Percentiles rank a stretch among this genome's conserved stretches.
These are phyloP conservation scores for Panicum virgatum DNA, from an alignment of 202 grass and related monocot genomes.

Conservation along the genomic window DNA sequence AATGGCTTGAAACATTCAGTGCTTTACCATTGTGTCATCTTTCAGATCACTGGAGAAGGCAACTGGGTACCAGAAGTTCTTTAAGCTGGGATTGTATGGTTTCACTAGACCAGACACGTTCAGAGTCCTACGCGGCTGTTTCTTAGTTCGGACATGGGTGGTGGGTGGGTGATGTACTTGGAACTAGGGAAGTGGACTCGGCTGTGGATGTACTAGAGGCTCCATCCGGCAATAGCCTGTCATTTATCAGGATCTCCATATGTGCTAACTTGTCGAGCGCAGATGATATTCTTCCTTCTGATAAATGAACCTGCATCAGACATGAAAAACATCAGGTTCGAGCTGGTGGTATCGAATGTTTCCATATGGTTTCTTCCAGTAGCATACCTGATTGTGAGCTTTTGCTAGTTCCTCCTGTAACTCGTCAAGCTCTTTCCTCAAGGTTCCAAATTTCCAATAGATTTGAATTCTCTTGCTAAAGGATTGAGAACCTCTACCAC, in stretches of 20 bases:
- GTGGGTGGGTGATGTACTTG: slow-evolving; percentile 69
- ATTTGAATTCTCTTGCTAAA: slow-evolving; percentile 89
- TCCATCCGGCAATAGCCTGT: slow-evolving; percentile 57
- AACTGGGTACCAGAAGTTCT: too few relatives aligned
- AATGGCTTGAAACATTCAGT: too few relatives aligned
- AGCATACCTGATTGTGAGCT: slow-evolving; percentile 77
- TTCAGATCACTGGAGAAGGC: too few relatives aligned
- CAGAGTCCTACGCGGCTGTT: slow-evolving; percentile 41
- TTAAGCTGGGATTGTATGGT: slow-evolving; percentile 67
- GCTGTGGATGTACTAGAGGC: slow-evolving; percentile 41
- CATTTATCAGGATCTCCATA: slow-evolving; percentile 85
- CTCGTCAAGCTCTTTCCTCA: too few relatives aligned
- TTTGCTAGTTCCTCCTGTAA: slow-evolving; percentile 65
- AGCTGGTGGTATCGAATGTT: not conserved
- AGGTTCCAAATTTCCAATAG: slow-evolving; percentile 71
- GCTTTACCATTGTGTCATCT: too few relatives aligned
- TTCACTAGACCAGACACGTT: slow-evolving; percentile 85
- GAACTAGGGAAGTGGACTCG: slow-evolving; percentile 49
- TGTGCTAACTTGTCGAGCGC: slow-evolving; percentile 77
- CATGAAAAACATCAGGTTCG: not conserved
- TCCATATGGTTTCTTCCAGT: not conserved
- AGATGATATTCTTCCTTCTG: slow-evolving; percentile 69
- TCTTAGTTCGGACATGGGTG: slow-evolving; percentile 38
- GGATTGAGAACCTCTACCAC: slow-evolving; percentile 94
- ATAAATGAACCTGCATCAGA: slow-evolving; percentile 66